Evolutionary conservation across 768 basidiomycete species (phyloP).

Genomic region (Tremella fuciformis): DNA sequence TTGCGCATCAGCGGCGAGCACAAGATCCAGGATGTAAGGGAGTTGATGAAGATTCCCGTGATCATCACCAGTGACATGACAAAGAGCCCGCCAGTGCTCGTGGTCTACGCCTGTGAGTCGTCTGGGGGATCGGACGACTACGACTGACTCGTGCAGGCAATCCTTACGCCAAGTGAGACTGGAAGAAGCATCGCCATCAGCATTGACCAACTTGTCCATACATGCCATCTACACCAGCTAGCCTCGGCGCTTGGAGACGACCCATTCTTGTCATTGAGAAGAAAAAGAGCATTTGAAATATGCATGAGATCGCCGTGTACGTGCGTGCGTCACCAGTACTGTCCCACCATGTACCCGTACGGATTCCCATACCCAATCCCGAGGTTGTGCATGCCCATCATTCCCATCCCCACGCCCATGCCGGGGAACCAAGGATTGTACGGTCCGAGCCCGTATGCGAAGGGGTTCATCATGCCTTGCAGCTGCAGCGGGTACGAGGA

Average conservation of each 20-base stretch:
- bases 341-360: constrained; percentile 4
- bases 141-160: constrained; percentile 3
- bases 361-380: not conserved
- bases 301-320: no score
- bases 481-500: not conserved
- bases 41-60: constrained; percentile 89
- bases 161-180: constrained; percentile 5
- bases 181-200: not conserved
- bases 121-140: not conserved
- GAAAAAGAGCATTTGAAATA: no score
- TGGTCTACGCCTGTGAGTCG: constrained; percentile 71
- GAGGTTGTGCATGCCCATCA: constrained; percentile 1
- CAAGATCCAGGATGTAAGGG: constrained; percentile 89
- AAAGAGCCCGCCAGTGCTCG: constrained; percentile 92
- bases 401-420: not conserved
- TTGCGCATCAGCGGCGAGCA: constrained; percentile 73
- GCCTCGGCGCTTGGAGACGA: not conserved
- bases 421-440: not conserved
- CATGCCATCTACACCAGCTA: not conserved
- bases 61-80: constrained; percentile 92
- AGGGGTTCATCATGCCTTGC: constrained; percentile 1
- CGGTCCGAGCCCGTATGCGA: not conserved
- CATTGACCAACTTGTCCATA: not conserved
- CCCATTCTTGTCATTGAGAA: not conserved
- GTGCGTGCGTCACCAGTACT: not conserved